Percentiles rank a stretch among this genome's conserved stretches.
Conservation (phyloP, 768 basidiomycete species). For the Agaricus blazei region DNA sequence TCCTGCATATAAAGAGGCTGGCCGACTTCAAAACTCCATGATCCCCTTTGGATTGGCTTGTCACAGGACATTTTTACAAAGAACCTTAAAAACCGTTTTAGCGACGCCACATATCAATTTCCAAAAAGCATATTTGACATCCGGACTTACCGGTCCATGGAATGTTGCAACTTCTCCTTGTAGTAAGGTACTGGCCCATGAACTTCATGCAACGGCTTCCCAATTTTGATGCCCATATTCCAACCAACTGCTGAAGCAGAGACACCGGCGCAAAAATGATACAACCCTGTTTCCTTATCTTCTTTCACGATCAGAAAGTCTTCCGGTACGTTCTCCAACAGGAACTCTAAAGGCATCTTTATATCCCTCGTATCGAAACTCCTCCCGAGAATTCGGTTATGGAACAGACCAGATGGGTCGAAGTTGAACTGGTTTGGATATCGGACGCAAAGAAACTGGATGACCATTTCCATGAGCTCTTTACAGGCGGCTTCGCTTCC, state of each 20-base stretch:
- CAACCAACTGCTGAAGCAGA: slow-evolving; percentile 45
- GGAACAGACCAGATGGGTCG: slow-evolving; percentile 31
- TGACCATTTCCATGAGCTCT: slow-evolving; percentile 51
- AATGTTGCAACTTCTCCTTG: slow-evolving; percentile 41
- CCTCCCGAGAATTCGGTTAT: slow-evolving; percentile 36
- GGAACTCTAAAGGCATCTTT: slow-evolving; percentile 31
- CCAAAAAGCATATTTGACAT: not conserved
- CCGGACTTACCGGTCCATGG: slow-evolving; percentile 40
- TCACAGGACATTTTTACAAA: slow-evolving; percentile 42
- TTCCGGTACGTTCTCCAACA: slow-evolving; percentile 49
- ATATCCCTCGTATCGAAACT: slow-evolving; percentile 20
- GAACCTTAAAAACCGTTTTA: slow-evolving; percentile 24
- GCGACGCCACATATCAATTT: not conserved
- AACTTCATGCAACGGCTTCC: slow-evolving; percentile 39
- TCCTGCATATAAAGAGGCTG: slow-evolving; percentile 41
- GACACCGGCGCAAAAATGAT: slow-evolving; percentile 40
- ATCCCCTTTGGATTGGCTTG: slow-evolving; percentile 48
- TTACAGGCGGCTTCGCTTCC: slow-evolving; percentile 43
- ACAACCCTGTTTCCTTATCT: slow-evolving; percentile 37
- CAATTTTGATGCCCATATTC: slow-evolving; percentile 43
- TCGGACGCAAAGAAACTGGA: slow-evolving; percentile 52
- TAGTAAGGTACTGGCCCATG: slow-evolving; percentile 46
- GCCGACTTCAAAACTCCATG: slow-evolving; percentile 48
- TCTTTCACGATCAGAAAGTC: slow-evolving; percentile 41
- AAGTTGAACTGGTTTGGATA: slow-evolving; percentile 50